Conservation (phyloP, 306 rosid species). For the Macrotyloma uniflorum region DNA sequence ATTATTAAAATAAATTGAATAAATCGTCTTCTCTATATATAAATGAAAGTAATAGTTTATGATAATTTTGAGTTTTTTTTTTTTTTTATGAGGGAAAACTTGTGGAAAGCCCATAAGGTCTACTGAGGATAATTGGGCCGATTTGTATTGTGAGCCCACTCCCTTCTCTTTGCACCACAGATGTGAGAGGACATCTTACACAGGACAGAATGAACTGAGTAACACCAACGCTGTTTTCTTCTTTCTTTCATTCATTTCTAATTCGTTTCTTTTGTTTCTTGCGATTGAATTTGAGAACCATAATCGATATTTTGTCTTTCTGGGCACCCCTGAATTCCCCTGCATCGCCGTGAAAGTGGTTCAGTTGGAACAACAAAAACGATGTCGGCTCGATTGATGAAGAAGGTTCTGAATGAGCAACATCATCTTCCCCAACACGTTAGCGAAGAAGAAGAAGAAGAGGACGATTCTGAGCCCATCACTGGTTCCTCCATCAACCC, state of each 20-base stretch:
- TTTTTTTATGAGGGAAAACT: too few relatives aligned
- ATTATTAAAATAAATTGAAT: too few relatives aligned
- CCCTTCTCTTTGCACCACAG: neutral
- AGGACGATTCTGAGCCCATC: slow-evolving; percentile 34
- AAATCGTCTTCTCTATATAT: too few relatives aligned
- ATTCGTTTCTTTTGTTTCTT: neutral
- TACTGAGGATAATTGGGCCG: neutral
- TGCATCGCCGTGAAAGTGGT: neutral
- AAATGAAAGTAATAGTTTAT: too few relatives aligned
- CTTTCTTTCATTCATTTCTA: neutral
- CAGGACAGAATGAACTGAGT: neutral
- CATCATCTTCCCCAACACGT: slow-evolving; percentile 35
- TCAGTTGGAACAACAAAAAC: slow-evolving; percentile 1
- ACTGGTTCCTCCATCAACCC: slow-evolving; percentile 68
- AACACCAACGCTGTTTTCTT: neutral
- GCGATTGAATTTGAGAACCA: slow-evolving; percentile 20
- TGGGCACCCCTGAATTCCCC: neutral
- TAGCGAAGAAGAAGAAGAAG: slow-evolving; percentile 39
- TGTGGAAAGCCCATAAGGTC: neutral
- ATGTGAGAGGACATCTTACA: too few relatives aligned
- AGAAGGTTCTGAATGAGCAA: slow-evolving; percentile 68
- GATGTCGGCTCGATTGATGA: slow-evolving; percentile 87
- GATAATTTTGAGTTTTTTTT: too few relatives aligned
- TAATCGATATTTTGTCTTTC: neutral
- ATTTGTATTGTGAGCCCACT: neutral